These are phyloP conservation scores for Cercospora sojina DNA, from an alignment of 2,329 filamentous ascomycete genomes.

Conservation along the genomic window DNA sequence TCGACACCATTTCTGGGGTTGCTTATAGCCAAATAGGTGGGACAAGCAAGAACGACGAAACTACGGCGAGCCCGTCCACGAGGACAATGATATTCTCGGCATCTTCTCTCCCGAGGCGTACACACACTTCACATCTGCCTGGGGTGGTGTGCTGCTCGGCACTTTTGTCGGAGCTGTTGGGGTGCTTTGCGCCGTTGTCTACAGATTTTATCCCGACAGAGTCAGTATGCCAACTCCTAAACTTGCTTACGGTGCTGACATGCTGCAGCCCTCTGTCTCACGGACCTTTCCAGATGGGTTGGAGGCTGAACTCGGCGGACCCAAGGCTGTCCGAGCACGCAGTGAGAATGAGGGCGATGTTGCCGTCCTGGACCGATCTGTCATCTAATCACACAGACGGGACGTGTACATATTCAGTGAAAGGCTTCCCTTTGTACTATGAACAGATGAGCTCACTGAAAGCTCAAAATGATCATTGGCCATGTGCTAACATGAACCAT, in stretches of 20 bases:
- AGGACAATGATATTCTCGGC: slow-evolving; percentile 90
- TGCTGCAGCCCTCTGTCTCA: slow-evolving; percentile 40
- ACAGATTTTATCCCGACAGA: slow-evolving; percentile 48
- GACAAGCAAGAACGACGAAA: slow-evolving; percentile 96
- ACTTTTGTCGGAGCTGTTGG: slow-evolving; percentile 46
- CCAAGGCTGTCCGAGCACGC: slow-evolving; percentile 39
- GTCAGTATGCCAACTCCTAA: slow-evolving; percentile 14
- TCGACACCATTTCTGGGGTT: not conserved
- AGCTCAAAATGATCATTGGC: not conserved
- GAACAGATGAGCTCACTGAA: not conserved
- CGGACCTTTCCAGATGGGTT: slow-evolving; percentile 50
- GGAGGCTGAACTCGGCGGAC: slow-evolving; percentile 51
- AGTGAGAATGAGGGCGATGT: slow-evolving; percentile 28
- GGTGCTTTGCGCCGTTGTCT: slow-evolving; percentile 43
- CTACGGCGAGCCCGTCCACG: slow-evolving; percentile 93
- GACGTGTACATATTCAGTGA: slow-evolving; percentile 21
- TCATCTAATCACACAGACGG: slow-evolving; percentile 11
- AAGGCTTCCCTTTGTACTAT: slow-evolving; percentile 4
- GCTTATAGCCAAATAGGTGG: slow-evolving; percentile 53
- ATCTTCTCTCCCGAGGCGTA: slow-evolving; percentile 89
- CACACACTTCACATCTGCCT: slow-evolving; percentile 73
- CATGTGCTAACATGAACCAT: not conserved
- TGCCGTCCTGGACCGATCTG: slow-evolving; percentile 22
- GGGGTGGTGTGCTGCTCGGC: slow-evolving; percentile 61
- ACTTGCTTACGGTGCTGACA: not conserved